Conservation (phyloP, 169 alveolate genomes). For the Plasmodium malariae region DNA sequence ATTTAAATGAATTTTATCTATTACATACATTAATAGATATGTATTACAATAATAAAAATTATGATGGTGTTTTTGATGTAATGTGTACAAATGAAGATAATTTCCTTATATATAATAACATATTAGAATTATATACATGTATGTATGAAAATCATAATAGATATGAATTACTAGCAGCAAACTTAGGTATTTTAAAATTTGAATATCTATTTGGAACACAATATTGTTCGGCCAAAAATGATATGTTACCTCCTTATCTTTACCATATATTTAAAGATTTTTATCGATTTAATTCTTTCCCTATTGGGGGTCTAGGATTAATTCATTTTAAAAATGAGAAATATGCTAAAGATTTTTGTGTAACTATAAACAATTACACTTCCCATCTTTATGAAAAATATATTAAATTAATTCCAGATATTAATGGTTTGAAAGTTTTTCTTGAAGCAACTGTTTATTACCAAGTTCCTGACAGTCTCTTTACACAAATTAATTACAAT, state of each 20-base stretch:
- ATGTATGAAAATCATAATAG: conserved; percentile 9
- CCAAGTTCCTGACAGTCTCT: conserved; percentile 18
- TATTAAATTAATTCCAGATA: conserved; percentile 31
- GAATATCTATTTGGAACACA: conserved; percentile 38
- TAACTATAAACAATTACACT: not conserved
- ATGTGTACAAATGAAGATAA: not conserved
- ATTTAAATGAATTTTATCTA: not conserved
- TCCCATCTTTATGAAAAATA: conserved; percentile 8
- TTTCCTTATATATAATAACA: not conserved
- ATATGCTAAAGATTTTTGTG: conserved; percentile 61
- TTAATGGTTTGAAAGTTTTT: conserved; percentile 42
- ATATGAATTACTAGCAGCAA: conserved; percentile 35
- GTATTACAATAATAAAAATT: conserved; percentile 13
- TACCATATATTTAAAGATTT: conserved; percentile 2
- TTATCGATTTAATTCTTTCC: conserved; percentile 2
- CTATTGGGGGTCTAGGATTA: conserved; percentile 35
- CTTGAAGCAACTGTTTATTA: conserved; percentile 62
- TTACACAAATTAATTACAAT: conserved; percentile 39
- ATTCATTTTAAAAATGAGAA: conserved; percentile 59
- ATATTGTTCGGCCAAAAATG: conserved; percentile 21
- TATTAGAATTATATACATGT: conserved; percentile 17
- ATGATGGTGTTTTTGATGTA: conserved; percentile 30
- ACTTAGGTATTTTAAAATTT: conserved; percentile 59
- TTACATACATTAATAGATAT: conserved; percentile 33
- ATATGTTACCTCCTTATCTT: not conserved